Evolutionary conservation across 805 yeast genomes (phyloP).

Genomic region (Candida insectalens): DNA sequence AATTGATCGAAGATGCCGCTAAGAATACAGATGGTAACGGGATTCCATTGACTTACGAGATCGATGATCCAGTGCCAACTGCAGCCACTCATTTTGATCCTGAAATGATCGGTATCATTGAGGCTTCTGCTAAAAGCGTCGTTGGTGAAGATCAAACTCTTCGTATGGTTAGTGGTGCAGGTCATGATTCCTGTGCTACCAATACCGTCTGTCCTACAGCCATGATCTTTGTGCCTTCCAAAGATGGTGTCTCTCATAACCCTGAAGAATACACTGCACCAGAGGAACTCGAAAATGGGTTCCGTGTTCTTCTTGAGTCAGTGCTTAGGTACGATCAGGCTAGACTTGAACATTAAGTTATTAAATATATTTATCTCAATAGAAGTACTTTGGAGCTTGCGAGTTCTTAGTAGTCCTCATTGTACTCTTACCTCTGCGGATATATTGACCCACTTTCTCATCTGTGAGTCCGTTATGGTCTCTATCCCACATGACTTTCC

Average conservation of each 20-base stretch:
- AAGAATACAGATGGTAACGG: constrained; percentile 6
- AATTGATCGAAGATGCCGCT: constrained; percentile 28
- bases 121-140: constrained; percentile 36
- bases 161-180: constrained; percentile 56
- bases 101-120: constrained; percentile 2
- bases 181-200: constrained; percentile 60
- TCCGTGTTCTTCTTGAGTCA: constrained; percentile 43
- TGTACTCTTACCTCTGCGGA: constrained; percentile 18
- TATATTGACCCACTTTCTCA: constrained; percentile 16
- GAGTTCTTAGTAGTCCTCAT: background rate
- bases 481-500: constrained; percentile 26
- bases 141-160: constrained; percentile 33
- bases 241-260: constrained; percentile 56
- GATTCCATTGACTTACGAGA: background rate
- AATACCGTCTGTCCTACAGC: constrained; percentile 50
- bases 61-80: constrained; percentile 2
- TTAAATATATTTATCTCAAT: too few relatives aligned
- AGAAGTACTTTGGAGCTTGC: constrained; percentile 4
- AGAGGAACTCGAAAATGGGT: constrained; percentile 49
- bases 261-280: constrained; percentile 57
- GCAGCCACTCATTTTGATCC: constrained; percentile 2
- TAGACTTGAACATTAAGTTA: background rate
- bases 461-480: constrained; percentile 12
- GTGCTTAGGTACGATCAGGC: constrained; percentile 19
- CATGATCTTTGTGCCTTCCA: constrained; percentile 63